Conservation (phyloP, 2,329 filamentous ascomycete genomes). For the Colletotrichum sp. region DNA sequence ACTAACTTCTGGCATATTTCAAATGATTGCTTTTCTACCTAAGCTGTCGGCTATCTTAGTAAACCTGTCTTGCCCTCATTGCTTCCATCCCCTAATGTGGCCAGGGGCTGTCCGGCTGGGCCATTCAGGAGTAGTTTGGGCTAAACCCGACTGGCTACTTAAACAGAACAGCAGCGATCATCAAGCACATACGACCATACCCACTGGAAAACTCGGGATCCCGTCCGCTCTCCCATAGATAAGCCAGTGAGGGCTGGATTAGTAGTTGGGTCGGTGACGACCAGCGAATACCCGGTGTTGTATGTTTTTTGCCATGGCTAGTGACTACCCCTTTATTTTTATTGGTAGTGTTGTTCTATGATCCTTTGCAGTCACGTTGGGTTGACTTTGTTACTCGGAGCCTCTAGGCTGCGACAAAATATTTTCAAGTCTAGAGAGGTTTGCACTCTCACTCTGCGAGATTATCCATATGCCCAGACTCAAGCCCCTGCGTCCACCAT, state of each 20-base stretch:
- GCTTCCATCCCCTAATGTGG: not conserved
- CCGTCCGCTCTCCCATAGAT: not conserved
- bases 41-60: not conserved
- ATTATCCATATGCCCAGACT: not conserved
- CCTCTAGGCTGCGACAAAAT: not conserved
- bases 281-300: conserved; percentile 1
- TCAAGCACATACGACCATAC: not conserved
- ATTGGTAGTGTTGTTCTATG: not conserved
- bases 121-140: not conserved
- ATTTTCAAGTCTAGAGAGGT: not conserved
- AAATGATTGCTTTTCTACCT: not conserved
- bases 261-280: not conserved
- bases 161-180: accelerated
- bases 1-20: not conserved
- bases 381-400: not conserved
- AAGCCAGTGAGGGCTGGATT: no score
- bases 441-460: not conserved
- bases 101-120: not conserved
- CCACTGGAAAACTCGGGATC: conserved; percentile 10
- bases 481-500: not conserved
- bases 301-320: not conserved
- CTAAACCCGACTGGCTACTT: not conserved
- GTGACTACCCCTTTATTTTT: no score
- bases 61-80: not conserved
- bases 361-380: not conserved